Percentiles rank a stretch among this genome's conserved stretches.
Evolutionary conservation across 257 asterid species (phyloP).

Genomic region (Petunia axillaris): DNA sequence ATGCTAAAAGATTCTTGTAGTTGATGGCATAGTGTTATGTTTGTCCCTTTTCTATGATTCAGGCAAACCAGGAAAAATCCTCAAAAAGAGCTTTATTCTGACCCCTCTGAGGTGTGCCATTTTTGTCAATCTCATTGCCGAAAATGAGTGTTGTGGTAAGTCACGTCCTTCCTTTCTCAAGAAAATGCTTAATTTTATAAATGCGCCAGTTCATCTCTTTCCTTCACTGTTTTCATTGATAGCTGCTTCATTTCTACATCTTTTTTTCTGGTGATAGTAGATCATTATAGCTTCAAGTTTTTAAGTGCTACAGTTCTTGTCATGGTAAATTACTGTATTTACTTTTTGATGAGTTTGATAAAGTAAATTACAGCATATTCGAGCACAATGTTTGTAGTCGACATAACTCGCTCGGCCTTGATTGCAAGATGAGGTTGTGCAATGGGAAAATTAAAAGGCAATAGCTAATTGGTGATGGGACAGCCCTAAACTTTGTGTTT

Average conservation of each 20-base stretch:
- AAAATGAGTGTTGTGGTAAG: conserved; percentile 37
- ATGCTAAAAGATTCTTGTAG: not conserved
- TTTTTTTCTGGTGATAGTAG: not conserved
- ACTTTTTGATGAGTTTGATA: not conserved
- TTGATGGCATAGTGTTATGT: not conserved
- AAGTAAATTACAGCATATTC: not conserved
- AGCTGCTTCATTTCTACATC: not conserved
- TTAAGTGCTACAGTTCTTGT: not conserved
- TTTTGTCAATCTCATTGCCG: conserved; percentile 1
- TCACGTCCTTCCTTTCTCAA: not conserved
- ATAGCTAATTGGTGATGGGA: not conserved
- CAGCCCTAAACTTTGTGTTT: not conserved
- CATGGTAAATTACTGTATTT: not conserved
- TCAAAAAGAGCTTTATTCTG: not conserved
- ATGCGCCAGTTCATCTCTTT: not conserved
- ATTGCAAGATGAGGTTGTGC: conserved; percentile 19
- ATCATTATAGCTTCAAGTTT: not conserved
- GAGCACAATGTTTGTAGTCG: not conserved
- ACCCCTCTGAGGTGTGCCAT: conserved; percentile 20
- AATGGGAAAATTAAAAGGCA: not conserved
- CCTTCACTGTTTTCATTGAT: not conserved
- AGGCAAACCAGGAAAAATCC: conserved; percentile 1
- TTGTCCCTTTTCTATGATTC: not conserved
- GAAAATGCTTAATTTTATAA: not conserved
- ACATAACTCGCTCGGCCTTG: not conserved